These are phyloP conservation scores for Ogataea siamensis DNA, from an alignment of 805 yeast species.

Conservation along the genomic window DNA sequence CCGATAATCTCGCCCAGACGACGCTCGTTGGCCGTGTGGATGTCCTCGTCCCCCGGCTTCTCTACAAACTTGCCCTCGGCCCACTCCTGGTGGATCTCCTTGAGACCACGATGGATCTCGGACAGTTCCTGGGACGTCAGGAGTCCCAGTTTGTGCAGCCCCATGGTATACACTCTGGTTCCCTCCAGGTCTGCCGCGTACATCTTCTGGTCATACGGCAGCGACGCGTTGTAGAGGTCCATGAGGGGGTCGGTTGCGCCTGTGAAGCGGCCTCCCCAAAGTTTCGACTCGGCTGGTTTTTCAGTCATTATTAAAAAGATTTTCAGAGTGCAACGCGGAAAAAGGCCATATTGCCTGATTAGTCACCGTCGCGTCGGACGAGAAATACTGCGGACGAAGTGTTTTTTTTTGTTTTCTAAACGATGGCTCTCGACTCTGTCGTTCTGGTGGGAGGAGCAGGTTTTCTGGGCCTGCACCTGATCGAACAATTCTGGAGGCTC, in stretches of 20 bases:
- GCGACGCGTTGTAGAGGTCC: conserved; percentile 95
- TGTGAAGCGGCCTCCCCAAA: conserved; percentile 99
- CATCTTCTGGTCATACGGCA: conserved; percentile 95
- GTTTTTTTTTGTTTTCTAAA: too few species aligned
- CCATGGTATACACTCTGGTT: conserved; percentile 88
- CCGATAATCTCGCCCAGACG: conserved; percentile 96
- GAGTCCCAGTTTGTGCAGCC: conserved; percentile 75
- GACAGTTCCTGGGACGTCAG: conserved; percentile 68
- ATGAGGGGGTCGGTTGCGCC: conserved; percentile 96
- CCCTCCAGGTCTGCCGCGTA: conserved; percentile 92
- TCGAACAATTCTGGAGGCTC: conserved; percentile 74
- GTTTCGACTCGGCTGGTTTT: conserved; percentile 63
- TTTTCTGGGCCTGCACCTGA: conserved; percentile 85
- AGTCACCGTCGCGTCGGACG: conserved; percentile 3
- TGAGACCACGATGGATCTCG: conserved; percentile 83
- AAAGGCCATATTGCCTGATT: conserved; percentile 2
- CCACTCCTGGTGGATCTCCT: conserved; percentile 79
- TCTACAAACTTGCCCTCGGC: conserved; percentile 60
- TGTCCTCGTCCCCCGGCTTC: conserved; percentile 92
- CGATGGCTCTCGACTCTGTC: conserved; percentile 48
- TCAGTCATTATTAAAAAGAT: conserved; percentile 15
- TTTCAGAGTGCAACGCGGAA: conserved; percentile 14
- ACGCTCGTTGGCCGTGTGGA: conserved; percentile 98
- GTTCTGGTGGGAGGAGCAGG: conserved; percentile 95
- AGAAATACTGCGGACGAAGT: not conserved